These are phyloP conservation scores for Salix dunnii DNA, from an alignment of 345 rosid species.

Conservation along the genomic window DNA sequence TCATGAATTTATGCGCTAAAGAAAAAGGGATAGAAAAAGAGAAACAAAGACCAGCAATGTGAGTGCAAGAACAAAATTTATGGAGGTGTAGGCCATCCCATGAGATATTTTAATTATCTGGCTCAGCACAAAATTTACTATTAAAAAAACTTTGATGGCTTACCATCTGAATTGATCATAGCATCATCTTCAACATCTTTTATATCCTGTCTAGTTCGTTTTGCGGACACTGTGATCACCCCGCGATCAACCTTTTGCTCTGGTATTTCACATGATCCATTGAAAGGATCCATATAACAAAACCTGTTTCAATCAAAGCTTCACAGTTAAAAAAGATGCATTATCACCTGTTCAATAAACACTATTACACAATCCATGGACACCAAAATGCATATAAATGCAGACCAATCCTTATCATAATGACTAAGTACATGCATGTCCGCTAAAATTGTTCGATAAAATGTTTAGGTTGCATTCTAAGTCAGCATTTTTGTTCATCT, in stretches of 20 bases:
- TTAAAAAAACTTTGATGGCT: neutral
- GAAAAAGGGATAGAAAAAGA: neutral
- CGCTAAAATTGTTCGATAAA: too few relatives aligned
- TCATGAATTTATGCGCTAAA: too few relatives aligned
- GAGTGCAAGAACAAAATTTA: too few relatives aligned
- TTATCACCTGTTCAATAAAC: neutral
- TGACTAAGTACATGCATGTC: too few relatives aligned
- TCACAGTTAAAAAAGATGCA: neutral
- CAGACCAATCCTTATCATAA: neutral
- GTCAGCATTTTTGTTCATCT: too few relatives aligned
- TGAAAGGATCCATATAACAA: slow-evolving; percentile 35
- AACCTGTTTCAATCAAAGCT: slow-evolving; percentile 17
- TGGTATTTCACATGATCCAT: slow-evolving; percentile 24
- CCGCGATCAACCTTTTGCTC: slow-evolving; percentile 24
- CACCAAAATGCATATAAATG: neutral
- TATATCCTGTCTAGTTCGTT: slow-evolving; percentile 22
- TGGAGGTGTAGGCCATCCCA: neutral
- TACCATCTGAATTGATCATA: slow-evolving; percentile 15
- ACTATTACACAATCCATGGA: neutral
- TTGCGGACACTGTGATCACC: slow-evolving; percentile 28
- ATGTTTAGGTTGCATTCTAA: too few relatives aligned
- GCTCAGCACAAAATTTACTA: neutral
- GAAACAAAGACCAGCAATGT: neutral
- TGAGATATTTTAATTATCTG: neutral
- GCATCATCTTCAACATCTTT: slow-evolving; percentile 8